These are phyloP conservation scores for Globisporangium abappressorium DNA, from an alignment of 352 stramenopile species.

Conservation along the genomic window DNA sequence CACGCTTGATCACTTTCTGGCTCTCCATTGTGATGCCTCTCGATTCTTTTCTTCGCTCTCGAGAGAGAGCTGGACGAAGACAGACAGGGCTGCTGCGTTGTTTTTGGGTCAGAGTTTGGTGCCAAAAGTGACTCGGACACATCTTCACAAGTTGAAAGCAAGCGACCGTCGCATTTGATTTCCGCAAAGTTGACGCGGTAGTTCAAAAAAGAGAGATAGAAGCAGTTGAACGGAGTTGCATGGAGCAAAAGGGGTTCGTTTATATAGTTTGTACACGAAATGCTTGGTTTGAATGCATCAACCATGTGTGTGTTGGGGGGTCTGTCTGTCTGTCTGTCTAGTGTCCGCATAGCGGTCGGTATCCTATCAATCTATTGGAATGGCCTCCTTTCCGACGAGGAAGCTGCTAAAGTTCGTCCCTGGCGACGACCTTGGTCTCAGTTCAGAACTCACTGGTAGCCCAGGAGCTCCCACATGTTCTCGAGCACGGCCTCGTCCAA, in stretches of 20 bases:
- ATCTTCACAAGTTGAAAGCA: not conserved
- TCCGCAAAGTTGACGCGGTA: not conserved
- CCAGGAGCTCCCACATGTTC: slow-evolving; percentile 52
- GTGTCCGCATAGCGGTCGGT: not conserved
- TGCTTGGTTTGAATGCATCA: not conserved
- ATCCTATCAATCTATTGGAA: not conserved
- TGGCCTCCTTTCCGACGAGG: slow-evolving; percentile 8
- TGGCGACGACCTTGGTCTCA: not conserved
- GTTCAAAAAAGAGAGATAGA: not conserved
- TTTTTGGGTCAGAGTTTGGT: not conserved
- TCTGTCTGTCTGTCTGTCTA: not conserved
- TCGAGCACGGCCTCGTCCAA: slow-evolving; percentile 47
- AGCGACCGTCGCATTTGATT: not conserved
- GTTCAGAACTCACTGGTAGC: slow-evolving; percentile 20
- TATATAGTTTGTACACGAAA: not conserved
- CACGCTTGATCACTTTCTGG: not conserved
- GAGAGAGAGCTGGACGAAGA: no score
- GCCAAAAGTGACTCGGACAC: not conserved
- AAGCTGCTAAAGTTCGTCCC: not conserved
- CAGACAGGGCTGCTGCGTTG: not conserved
- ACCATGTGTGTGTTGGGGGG: no score
- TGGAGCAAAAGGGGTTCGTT: not conserved
- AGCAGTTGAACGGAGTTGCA: not conserved
- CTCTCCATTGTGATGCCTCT: not conserved
- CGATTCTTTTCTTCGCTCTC: no score